Conservation (phyloP, 768 basidiomycete species). For the Hygrophorus pudorinus region DNA sequence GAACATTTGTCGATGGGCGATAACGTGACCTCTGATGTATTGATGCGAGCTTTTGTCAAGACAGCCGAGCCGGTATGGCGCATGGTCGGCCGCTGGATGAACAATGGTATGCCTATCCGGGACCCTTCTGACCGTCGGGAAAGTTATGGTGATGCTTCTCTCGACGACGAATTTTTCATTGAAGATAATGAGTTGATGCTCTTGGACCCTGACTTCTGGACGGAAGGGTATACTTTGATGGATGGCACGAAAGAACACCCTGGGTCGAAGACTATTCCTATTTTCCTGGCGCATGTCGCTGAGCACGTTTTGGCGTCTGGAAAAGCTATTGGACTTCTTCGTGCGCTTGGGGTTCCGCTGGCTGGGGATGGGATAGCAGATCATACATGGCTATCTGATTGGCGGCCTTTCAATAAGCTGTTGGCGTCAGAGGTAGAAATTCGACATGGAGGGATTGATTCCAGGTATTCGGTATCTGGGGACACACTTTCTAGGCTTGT, state of each 20-base stretch:
- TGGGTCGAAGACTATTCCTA: conserved; percentile 34
- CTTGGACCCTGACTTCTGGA: conserved; percentile 72
- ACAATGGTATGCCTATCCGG: conserved; percentile 49
- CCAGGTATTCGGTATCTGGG: conserved; percentile 40
- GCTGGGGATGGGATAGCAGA: conserved; percentile 13
- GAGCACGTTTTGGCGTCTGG: conserved; percentile 54
- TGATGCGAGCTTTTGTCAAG: conserved; percentile 52
- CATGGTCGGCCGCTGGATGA: conserved; percentile 65
- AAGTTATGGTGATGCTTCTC: conserved; percentile 21
- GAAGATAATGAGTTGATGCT: conserved; percentile 54
- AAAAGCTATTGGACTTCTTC: conserved; percentile 67
- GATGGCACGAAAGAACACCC: conserved; percentile 24
- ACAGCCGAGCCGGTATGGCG: conserved; percentile 66
- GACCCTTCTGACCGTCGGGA: conserved; percentile 15
- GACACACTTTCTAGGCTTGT: conserved; percentile 53
- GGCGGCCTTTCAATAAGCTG: conserved; percentile 34
- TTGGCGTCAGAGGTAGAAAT: conserved; percentile 19
- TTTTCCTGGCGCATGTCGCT: conserved; percentile 53
- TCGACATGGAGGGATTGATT: conserved; percentile 7
- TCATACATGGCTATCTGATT: conserved; percentile 26
- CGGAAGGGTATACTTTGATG: conserved; percentile 55
- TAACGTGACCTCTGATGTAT: conserved; percentile 36
- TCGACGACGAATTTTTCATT: conserved; percentile 77
- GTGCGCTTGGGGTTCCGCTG: conserved; percentile 39
- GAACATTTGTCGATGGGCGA: conserved; percentile 53